Conservation (phyloP, 345 rosid species). For the Erucastrum elatum region DNA sequence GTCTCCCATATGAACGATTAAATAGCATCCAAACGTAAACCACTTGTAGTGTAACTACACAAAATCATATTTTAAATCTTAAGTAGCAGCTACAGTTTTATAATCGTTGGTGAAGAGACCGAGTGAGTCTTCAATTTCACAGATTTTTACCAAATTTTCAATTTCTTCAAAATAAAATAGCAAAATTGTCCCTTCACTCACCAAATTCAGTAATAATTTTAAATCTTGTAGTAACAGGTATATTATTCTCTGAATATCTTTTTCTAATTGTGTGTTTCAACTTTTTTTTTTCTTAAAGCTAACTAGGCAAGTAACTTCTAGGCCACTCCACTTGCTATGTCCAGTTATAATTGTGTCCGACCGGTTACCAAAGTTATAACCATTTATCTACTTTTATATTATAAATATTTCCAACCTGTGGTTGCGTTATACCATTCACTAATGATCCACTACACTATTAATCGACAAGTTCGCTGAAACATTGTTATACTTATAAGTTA, state of each 20-base stretch:
- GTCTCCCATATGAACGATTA: slow-evolving; percentile 1
- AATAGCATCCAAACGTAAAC: background rate
- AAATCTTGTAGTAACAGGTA: background rate
- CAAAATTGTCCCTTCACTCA: background rate
- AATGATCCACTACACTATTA: background rate
- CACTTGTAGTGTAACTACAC: background rate
- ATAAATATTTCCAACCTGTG: background rate
- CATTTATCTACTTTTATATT: background rate
- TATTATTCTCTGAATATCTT: background rate
- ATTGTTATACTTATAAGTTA: background rate
- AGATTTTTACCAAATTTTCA: background rate
- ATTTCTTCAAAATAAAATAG: background rate
- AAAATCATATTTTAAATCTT: background rate
- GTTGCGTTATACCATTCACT: slow-evolving; percentile 13
- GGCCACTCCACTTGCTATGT: slow-evolving; percentile 31
- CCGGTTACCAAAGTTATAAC: slow-evolving; percentile 12
- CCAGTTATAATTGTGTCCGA: slow-evolving; percentile 31
- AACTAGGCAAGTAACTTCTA: slow-evolving; percentile 13
- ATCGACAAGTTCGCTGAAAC: background rate
- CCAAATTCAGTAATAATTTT: background rate
- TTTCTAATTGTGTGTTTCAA: background rate
- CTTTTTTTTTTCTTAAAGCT: background rate
- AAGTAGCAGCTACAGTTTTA: background rate
- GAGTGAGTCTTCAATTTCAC: background rate
- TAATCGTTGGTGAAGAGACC: background rate